Conservation (phyloP, 768 basidiomycete species). For the Phaeolepiota aurea region DNA sequence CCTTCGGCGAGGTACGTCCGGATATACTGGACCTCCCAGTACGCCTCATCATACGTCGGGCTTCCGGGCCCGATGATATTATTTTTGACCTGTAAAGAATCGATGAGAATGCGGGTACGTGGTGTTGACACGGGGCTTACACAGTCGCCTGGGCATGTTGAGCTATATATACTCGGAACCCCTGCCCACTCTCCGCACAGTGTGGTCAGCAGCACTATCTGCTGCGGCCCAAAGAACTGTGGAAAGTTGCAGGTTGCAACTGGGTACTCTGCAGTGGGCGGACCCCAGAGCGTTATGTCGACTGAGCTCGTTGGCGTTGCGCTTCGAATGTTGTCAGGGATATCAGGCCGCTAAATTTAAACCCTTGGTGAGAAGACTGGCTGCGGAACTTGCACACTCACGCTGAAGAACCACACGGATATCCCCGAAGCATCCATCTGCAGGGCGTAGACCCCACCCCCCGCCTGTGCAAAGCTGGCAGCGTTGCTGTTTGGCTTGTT, state of each 20-base stretch:
- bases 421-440: conserved; percentile 53
- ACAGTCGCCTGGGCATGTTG: conserved; percentile 35
- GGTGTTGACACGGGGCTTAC: conserved; percentile 15
- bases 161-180: conserved; percentile 27
- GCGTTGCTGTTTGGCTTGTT: conserved; percentile 57
- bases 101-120: background rate
- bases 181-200: conserved; percentile 52
- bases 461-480: conserved; percentile 52
- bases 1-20: conserved; percentile 41
- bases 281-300: conserved; percentile 39
- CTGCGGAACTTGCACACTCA: conserved; percentile 18
- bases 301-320: conserved; percentile 27
- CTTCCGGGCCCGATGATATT: conserved; percentile 40
- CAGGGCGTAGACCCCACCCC: conserved; percentile 72
- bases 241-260: conserved; percentile 42
- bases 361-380: background rate
- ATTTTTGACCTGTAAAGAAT: conserved; percentile 20
- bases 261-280: conserved; percentile 60
- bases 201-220: conserved; percentile 64
- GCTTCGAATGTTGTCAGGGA: conserved; percentile 26
- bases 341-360: conserved; percentile 28
- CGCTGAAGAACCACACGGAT: conserved; percentile 37
- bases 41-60: conserved; percentile 43
- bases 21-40: conserved; percentile 54
- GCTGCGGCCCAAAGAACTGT: conserved; percentile 53